Percentiles rank a stretch among this genome's conserved stretches.
Conservation (phyloP, 495 filamentous ascomycete genomes). For the Daldinia decipiens region DNA sequence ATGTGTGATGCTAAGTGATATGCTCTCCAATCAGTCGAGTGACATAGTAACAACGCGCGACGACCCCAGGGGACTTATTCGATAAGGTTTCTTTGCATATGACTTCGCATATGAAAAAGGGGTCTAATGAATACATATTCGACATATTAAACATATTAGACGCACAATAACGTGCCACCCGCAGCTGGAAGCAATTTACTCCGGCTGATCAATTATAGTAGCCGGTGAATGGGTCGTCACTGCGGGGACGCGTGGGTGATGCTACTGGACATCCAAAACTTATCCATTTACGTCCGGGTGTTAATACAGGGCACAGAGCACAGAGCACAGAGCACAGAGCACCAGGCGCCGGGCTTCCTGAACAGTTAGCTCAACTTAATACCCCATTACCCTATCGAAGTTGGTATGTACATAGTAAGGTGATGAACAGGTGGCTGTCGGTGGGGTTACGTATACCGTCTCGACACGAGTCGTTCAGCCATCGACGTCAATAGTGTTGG, state of each 20-base stretch:
- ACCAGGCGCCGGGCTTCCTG: slow-evolving; percentile 20
- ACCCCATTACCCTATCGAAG: background rate
- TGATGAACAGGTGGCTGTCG: background rate
- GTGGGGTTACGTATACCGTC: slow-evolving; percentile 17
- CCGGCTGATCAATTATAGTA: slow-evolving; percentile 38
- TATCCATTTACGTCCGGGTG: slow-evolving; percentile 17
- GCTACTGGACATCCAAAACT: slow-evolving; percentile 19
- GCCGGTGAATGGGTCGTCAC: slow-evolving; percentile 41
- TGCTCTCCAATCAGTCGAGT: slow-evolving; percentile 41
- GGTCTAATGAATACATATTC: slow-evolving; percentile 11
- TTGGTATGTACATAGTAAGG: too few relatives aligned
- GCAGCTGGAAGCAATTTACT: slow-evolving; percentile 36
- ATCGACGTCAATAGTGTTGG: slow-evolving; percentile 32
- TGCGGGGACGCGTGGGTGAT: slow-evolving; percentile 38
- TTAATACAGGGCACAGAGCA: slow-evolving; percentile 14
- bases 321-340: slow-evolving; percentile 9
- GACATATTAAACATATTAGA: slow-evolving; percentile 11
- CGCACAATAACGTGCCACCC: slow-evolving; percentile 38
- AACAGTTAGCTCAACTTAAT: background rate
- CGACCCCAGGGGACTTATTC: slow-evolving; percentile 30
- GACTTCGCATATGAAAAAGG: slow-evolving; percentile 35
- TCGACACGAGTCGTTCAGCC: slow-evolving; percentile 15
- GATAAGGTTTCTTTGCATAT: slow-evolving; percentile 42
- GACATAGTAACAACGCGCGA: slow-evolving; percentile 28
- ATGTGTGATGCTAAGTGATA: slow-evolving; percentile 39